Conservation (phyloP, 2,329 filamentous ascomycete species). For the Didymella sp. region DNA sequence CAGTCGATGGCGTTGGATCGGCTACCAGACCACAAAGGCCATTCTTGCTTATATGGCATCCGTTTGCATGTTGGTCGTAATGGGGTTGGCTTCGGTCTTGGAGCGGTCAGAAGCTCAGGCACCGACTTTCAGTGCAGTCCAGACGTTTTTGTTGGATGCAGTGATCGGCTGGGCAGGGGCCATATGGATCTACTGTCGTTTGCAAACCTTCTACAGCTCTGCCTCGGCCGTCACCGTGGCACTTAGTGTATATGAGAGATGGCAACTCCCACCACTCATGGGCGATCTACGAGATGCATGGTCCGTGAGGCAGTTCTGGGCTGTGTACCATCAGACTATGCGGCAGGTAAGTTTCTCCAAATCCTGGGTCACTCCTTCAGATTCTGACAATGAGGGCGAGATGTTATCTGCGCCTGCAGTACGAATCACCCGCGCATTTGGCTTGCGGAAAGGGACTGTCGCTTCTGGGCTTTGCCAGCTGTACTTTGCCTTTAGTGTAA, state of each 20-base stretch:
- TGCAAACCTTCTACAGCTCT: not conserved
- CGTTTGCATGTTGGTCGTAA: not conserved
- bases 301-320: conserved; percentile 6
- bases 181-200: conserved; percentile 2
- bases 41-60: not conserved
- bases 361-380: too few relatives aligned
- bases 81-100: not conserved
- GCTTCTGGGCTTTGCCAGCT: not conserved
- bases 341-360: too few relatives aligned
- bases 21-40: not conserved
- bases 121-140: too few relatives aligned
- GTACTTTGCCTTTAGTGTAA: not conserved
- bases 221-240: not conserved
- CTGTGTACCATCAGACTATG: conserved; percentile 2
- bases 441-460: not conserved
- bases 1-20: not conserved
- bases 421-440: not conserved
- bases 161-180: not conserved
- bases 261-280: conserved; percentile 4
- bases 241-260: not conserved
- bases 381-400: too few relatives aligned
- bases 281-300: not conserved
- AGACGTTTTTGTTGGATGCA: not conserved
- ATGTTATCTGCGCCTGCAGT: conserved; percentile 2
- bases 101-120: too few relatives aligned